A percentile compares a stretch with the other conserved stretches of the same genome.
Conservation (phyloP, 805 yeast genomes). For the Hanseniaspora clermontiae region DNA sequence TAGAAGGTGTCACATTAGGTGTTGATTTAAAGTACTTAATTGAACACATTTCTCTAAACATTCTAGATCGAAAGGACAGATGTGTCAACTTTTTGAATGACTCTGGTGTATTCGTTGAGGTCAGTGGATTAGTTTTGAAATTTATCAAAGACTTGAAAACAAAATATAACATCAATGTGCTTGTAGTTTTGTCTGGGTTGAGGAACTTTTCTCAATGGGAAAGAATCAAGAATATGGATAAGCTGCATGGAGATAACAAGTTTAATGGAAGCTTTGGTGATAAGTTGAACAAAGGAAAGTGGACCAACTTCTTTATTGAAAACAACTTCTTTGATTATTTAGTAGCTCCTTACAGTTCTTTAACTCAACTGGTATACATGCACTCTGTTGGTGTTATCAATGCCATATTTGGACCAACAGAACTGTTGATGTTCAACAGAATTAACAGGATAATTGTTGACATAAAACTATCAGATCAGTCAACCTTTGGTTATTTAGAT, state of each 20-base stretch:
- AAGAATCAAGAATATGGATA: background rate
- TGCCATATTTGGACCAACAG: conserved; percentile 75
- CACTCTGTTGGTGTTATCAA: conserved; percentile 46
- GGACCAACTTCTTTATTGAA: conserved; percentile 45
- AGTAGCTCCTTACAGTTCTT: conserved; percentile 71
- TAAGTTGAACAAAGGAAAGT: conserved; percentile 20
- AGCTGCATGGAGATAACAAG: conserved; percentile 3
- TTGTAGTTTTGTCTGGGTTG: conserved; percentile 3
- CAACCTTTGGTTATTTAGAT: conserved; percentile 33
- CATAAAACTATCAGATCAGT: conserved; percentile 23
- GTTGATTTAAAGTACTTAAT: conserved; percentile 2
- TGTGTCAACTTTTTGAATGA: background rate
- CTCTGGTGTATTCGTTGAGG: background rate
- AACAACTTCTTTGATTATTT: conserved; percentile 45
- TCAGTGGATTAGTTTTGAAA: background rate
- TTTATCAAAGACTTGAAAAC: background rate
- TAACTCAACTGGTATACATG: conserved; percentile 68
- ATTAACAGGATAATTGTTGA: conserved; percentile 62
- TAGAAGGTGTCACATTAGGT: background rate
- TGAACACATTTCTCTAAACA: background rate
- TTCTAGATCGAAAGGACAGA: background rate
- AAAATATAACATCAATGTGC: background rate
- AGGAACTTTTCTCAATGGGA: conserved; percentile 5
- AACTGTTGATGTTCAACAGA: conserved; percentile 46
- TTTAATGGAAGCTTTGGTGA: background rate